These are phyloP conservation scores for Aspergillus sp. DNA, from an alignment of 2,329 filamentous ascomycete genomes.

Conservation along the genomic window DNA sequence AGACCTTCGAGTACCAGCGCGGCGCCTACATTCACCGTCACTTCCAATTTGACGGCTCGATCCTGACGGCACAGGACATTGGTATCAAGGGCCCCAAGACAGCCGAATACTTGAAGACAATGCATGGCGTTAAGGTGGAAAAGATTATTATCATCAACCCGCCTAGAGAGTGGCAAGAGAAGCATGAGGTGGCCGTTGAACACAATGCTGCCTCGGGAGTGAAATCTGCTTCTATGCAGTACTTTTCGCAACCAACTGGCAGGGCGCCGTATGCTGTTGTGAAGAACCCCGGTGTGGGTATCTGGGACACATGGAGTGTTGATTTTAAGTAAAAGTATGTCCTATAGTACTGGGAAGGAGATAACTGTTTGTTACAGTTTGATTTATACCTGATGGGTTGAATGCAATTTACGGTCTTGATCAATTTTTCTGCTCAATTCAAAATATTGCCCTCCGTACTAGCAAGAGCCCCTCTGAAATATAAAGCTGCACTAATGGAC, in stretches of 20 bases:
- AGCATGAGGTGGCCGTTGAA: conserved; percentile 46
- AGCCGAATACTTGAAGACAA: conserved; percentile 67
- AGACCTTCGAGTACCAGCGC: conserved; percentile 77
- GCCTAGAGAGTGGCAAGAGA: conserved; percentile 61
- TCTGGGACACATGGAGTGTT: conserved; percentile 58
- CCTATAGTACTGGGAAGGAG: too few species aligned
- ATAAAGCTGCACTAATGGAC: too few species aligned
- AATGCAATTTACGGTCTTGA: too few species aligned
- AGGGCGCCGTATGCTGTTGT: conserved; percentile 57
- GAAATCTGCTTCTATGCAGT: conserved; percentile 50
- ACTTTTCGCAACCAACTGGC: conserved; percentile 43
- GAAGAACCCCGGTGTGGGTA: conserved; percentile 53
- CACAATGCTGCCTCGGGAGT: conserved; percentile 40
- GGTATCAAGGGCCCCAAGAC: conserved; percentile 54
- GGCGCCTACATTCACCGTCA: conserved; percentile 82
- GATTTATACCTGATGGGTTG: too few species aligned
- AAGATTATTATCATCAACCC: conserved; percentile 78
- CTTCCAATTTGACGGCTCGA: conserved; percentile 57
- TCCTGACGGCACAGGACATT: conserved; percentile 62
- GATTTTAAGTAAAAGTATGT: conserved; percentile 34
- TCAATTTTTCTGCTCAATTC: too few species aligned
- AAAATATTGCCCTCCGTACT: too few species aligned
- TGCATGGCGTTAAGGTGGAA: conserved; percentile 71
- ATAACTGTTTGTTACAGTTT: too few species aligned
- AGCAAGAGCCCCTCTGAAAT: too few species aligned